Evolutionary conservation across 2,329 filamentous ascomycete species (phyloP).

Genomic region (Paecilomyces formosus): DNA sequence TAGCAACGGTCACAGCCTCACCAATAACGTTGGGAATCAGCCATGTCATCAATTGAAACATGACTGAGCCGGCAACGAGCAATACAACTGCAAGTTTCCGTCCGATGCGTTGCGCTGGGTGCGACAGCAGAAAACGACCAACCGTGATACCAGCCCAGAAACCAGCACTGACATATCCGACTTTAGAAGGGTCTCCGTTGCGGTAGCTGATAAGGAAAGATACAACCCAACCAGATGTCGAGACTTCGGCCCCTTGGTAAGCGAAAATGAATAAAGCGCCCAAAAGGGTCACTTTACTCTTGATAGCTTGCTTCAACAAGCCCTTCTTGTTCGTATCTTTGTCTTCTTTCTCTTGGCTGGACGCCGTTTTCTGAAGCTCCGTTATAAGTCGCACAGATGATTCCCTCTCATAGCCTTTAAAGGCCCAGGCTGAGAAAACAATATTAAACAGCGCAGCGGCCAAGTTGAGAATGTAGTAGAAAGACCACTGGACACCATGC

Average conservation of each 20-base stretch:
- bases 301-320: slow-evolving; percentile 42
- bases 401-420: slow-evolving; percentile 63
- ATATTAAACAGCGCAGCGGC: slow-evolving; percentile 51
- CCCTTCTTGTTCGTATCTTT: slow-evolving; percentile 18
- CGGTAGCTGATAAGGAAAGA: slow-evolving; percentile 72
- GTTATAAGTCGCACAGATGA: slow-evolving; percentile 34
- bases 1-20: slow-evolving; percentile 56
- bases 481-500: slow-evolving; percentile 54
- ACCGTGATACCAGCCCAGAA: slow-evolving; percentile 67
- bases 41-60: slow-evolving; percentile 74
- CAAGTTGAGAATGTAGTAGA: slow-evolving; percentile 65
- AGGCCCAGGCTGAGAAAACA: slow-evolving; percentile 58
- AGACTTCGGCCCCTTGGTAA: slow-evolving; percentile 79
- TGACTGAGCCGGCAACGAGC: slow-evolving; percentile 53
- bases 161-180: slow-evolving; percentile 71
- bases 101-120: slow-evolving; percentile 59
- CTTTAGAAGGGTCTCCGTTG: slow-evolving; percentile 58
- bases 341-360: slow-evolving; percentile 23
- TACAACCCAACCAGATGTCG: slow-evolving; percentile 79
- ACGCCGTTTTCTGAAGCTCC: slow-evolving; percentile 37
- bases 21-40: slow-evolving; percentile 66
- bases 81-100: slow-evolving; percentile 62
- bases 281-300: slow-evolving; percentile 56
- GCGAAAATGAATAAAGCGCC: slow-evolving; percentile 77
- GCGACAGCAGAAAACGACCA: slow-evolving; percentile 64